phyloP scores from a whole-genome alignment of 805 yeast species.

The Candida oleophila region DNA sequence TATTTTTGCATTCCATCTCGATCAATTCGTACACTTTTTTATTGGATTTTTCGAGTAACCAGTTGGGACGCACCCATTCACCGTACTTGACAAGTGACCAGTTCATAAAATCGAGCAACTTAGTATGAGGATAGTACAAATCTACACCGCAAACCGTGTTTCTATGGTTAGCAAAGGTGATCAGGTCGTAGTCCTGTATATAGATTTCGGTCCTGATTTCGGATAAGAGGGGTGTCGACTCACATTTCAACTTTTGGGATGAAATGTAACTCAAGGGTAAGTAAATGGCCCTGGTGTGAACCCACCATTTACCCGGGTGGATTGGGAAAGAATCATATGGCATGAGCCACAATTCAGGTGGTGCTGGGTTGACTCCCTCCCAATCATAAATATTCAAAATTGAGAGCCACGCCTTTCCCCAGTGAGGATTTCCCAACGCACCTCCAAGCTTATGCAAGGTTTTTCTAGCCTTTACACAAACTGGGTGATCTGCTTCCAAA shows the following conservation, averaged over 20 bases:
- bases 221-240: slow-evolving; percentile 59
- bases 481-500: slow-evolving; percentile 68
- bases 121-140: slow-evolving; percentile 89
- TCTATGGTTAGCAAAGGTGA: slow-evolving; percentile 70
- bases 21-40: slow-evolving; percentile 59
- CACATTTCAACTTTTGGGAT: slow-evolving; percentile 53
- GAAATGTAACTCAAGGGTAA: slow-evolving; percentile 82
- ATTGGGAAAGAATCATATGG: slow-evolving; percentile 73
- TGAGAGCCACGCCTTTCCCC: slow-evolving; percentile 96
- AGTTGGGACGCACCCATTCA: slow-evolving; percentile 68
- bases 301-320: slow-evolving; percentile 99
- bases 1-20: slow-evolving; percentile 71
- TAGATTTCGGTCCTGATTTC: slow-evolving; percentile 82
- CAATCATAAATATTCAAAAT: slow-evolving; percentile 79
- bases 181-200: slow-evolving; percentile 48
- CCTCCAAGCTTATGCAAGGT: slow-evolving; percentile 80
- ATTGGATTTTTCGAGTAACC: slow-evolving; percentile 58
- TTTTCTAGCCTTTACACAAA: slow-evolving; percentile 69
- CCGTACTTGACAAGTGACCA: slow-evolving; percentile 62
- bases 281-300: slow-evolving; percentile 91
- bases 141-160: slow-evolving; percentile 90
- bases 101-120: slow-evolving; percentile 61
- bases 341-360: slow-evolving; percentile 88
- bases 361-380: slow-evolving; percentile 98
- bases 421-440: slow-evolving; percentile 86